Evolutionary conservation across 2,329 filamentous ascomycete species (phyloP), one percentile per base, ranked within the genome.

Genomic region (Akanthomyces dipterigenus): DNA sequence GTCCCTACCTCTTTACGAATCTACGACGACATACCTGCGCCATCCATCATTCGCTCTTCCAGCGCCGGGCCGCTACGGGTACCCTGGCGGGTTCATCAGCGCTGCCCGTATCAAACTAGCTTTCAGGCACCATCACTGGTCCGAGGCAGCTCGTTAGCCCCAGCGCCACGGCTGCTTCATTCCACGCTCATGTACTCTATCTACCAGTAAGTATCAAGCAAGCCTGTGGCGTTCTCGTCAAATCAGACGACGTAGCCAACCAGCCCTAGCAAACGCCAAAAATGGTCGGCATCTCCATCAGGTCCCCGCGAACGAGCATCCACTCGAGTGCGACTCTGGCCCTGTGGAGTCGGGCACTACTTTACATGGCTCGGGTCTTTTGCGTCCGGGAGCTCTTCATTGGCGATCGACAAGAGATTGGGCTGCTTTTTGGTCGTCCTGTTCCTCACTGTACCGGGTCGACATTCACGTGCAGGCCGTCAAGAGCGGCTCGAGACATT

Each of bases 221-320:
- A 6, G n/a, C 20, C 28, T 24, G 5, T 12, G 20, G 31, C 18
- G 12, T 16, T 31, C 45, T 18, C 20, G 46, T 50, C 12, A 16
- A 50, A 58, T 58, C 55, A 58, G 55, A 58, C 55, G 55, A 42
- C 34, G 20, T n/a, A 36, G 42, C 42, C 42, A 46, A 51, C 46
- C 56, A 51, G 18, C 46, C 46, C 24, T 36, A 42, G 38, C 16
- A 12, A 26, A 34, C 34, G 28, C 36, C 22, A 5, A 50, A 50
- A 46, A 54, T 60, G 49, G 40, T 49, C 49, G 36, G 36, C 12
- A 38, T 60, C 28, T 60, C 49, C 40, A 40, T 31, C 28, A 36
- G 40, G 48, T 48, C 36, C 46, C 48, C 26, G 31, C 40, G 28
- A 34, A 9, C 36, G 3, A 31, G 16, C 31, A 42, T 55, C 50